These are phyloP conservation scores for Malus asiatica DNA, from an alignment of 306 rosid species.

Conservation along the genomic window DNA sequence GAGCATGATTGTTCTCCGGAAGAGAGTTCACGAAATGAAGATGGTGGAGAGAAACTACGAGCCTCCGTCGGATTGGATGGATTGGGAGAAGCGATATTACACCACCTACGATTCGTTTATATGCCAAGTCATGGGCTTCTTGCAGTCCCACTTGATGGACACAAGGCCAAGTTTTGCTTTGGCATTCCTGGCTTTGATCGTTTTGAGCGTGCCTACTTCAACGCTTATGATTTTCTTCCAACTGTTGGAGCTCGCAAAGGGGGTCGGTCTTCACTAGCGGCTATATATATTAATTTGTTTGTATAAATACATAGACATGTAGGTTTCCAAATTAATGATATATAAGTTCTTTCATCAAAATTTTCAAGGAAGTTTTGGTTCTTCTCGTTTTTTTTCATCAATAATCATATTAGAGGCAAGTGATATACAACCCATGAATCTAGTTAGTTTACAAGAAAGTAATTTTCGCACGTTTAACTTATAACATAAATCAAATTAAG, in stretches of 20 bases:
- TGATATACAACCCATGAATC: not conserved
- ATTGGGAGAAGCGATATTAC: conserved; percentile 49
- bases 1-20: conserved; percentile 55
- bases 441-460: no score
- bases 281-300: not conserved
- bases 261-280: not conserved
- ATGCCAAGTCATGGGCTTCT: conserved; percentile 37
- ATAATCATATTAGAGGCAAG: not conserved
- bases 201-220: conserved; percentile 31
- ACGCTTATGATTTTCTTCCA: conserved; percentile 15
- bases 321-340: not conserved
- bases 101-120: conserved; percentile 29
- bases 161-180: conserved; percentile 43
- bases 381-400: not conserved
- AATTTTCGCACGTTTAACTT: not conserved
- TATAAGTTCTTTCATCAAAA: not conserved
- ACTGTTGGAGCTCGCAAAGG: conserved; percentile 14
- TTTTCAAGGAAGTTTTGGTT: not conserved
- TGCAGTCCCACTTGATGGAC: conserved; percentile 45
- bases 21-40: conserved; percentile 62
- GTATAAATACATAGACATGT: not conserved
- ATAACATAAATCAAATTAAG: no score
- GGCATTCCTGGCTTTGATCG: conserved; percentile 18
- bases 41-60: conserved; percentile 67
- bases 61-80: conserved; percentile 50